Evolutionary conservation across 2,329 filamentous ascomycete species (phyloP).

Genomic region (Ophiocordyceps camponoti-floridani): DNA sequence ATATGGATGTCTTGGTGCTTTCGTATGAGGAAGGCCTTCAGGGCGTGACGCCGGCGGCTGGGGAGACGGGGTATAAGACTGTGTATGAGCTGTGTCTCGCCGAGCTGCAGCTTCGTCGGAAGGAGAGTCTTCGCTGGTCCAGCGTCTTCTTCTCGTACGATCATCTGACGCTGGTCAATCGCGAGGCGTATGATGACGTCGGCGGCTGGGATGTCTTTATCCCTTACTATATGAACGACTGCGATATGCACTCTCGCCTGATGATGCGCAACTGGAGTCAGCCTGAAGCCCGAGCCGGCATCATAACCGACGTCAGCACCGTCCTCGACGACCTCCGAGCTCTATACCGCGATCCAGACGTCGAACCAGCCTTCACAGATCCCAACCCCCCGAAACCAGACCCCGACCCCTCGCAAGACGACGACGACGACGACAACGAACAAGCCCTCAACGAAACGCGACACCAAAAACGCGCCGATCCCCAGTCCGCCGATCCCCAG

Average conservation of each 20-base stretch:
- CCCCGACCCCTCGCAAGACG: constrained; percentile 4
- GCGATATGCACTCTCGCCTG: constrained; percentile 33
- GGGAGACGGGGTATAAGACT: constrained; percentile 19
- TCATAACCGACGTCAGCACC: constrained; percentile 26
- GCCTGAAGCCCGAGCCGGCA: constrained; percentile 18
- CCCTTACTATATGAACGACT: constrained; percentile 39
- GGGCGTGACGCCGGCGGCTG: constrained; percentile 12
- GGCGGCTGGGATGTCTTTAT: constrained; percentile 40
- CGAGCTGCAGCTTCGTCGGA: constrained; percentile 14
- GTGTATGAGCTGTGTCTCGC: constrained; percentile 21
- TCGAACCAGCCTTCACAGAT: constrained; percentile 17
- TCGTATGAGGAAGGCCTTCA: constrained; percentile 21
- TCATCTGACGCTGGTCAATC: constrained; percentile 37
- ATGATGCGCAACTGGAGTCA: constrained; percentile 25
- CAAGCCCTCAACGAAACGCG: not conserved
- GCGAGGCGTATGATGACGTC: constrained; percentile 27
- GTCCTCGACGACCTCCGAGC: constrained; percentile 25
- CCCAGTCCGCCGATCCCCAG: constrained; percentile 1
- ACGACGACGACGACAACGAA: constrained; percentile 1
- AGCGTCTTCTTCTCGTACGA: constrained; percentile 41
- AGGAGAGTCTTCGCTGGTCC: constrained; percentile 24
- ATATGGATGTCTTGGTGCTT: constrained; percentile 32
- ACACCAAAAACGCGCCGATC: not conserved
- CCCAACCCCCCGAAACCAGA: constrained; percentile 14
- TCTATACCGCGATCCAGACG: constrained; percentile 23